Percentiles rank a stretch among this genome's conserved stretches.
Evolutionary conservation across 192 early-diverging fungal genomes (phyloP).

Genomic region (Backusella liffmaniae): DNA sequence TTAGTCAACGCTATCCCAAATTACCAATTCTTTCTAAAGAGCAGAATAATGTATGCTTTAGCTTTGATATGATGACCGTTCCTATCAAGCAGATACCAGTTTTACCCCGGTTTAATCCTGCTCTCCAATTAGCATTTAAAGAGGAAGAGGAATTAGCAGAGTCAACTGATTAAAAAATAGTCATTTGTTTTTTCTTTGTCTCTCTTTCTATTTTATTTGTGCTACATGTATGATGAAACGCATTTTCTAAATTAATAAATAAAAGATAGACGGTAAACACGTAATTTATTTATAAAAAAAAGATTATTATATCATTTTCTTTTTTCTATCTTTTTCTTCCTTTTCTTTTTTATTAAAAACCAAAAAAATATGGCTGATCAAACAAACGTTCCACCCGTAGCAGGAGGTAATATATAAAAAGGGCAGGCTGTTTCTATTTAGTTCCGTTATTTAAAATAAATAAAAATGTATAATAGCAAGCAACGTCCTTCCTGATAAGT

Average conservation of each 20-base stretch:
- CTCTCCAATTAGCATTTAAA: conserved; percentile 54
- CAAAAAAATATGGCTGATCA: not conserved
- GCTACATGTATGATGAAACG: not conserved
- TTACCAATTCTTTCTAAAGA: conserved; percentile 59
- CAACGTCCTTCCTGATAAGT: not conserved
- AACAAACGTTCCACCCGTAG: not conserved
- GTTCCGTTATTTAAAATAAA: too few species aligned
- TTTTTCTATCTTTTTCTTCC: not conserved
- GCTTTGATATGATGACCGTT: conserved; percentile 79
- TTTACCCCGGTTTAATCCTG: conserved; percentile 52
- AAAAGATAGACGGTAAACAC: not conserved
- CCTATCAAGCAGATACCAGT: conserved; percentile 46
- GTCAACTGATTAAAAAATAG: not conserved
- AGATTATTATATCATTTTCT: not conserved
- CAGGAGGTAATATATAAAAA: not conserved
- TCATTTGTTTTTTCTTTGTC: not conserved
- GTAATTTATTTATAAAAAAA: not conserved
- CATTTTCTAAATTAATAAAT: not conserved
- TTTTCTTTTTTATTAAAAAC: not conserved
- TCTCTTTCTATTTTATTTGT: too few species aligned
- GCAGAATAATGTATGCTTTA: conserved; percentile 56
- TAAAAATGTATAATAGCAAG: not conserved
- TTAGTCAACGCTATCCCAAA: conserved; percentile 94
- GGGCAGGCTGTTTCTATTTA: not conserved
- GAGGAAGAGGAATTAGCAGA: conserved; percentile 26